These are phyloP conservation scores for Styphnolobium japonicum DNA, from an alignment of 306 rosid species.

Conservation along the genomic window DNA sequence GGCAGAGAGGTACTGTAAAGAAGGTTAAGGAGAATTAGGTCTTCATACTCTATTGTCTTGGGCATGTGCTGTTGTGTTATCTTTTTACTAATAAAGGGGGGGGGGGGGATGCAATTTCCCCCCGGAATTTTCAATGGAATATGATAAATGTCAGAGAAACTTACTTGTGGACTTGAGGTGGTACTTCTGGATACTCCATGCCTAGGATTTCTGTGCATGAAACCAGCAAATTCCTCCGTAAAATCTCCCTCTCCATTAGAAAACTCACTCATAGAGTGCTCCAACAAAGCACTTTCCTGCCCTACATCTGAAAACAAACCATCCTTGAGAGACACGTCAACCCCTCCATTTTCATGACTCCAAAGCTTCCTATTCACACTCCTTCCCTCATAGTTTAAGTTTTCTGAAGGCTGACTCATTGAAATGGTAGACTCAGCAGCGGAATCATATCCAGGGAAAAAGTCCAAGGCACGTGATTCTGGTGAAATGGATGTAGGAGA, in stretches of 20 bases:
- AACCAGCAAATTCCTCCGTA: slow-evolving; percentile 57
- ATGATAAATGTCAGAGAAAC: slow-evolving; percentile 18
- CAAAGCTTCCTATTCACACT: slow-evolving; percentile 75
- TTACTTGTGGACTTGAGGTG: slow-evolving; percentile 66
- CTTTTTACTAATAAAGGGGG: too few species aligned
- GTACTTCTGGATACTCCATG: slow-evolving; percentile 58
- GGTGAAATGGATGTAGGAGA: slow-evolving; percentile 62
- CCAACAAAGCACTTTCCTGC: slow-evolving; percentile 32
- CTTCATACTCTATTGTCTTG: too few species aligned
- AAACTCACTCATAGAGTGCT: slow-evolving; percentile 32
- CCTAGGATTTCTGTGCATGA: slow-evolving; percentile 42
- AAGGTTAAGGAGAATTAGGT: too few species aligned
- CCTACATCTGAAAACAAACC: slow-evolving; percentile 56
- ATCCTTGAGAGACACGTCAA: slow-evolving; percentile 82
- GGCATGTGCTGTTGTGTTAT: too few species aligned
- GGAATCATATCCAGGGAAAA: slow-evolving; percentile 63
- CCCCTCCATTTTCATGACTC: slow-evolving; percentile 66
- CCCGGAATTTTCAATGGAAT: neutral
- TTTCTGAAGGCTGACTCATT: slow-evolving; percentile 34
- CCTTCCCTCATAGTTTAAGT: slow-evolving; percentile 35
- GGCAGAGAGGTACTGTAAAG: too few species aligned
- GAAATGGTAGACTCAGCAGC: slow-evolving; percentile 57
- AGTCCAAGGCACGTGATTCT: slow-evolving; percentile 65
- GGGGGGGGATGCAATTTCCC: too few species aligned
- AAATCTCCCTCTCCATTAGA: slow-evolving; percentile 23